Evolutionary conservation across 2,329 filamentous ascomycete genomes (phyloP), one percentile per base, ranked within the genome.

Genomic region (Phyllosticta citrichinensis): DNA sequence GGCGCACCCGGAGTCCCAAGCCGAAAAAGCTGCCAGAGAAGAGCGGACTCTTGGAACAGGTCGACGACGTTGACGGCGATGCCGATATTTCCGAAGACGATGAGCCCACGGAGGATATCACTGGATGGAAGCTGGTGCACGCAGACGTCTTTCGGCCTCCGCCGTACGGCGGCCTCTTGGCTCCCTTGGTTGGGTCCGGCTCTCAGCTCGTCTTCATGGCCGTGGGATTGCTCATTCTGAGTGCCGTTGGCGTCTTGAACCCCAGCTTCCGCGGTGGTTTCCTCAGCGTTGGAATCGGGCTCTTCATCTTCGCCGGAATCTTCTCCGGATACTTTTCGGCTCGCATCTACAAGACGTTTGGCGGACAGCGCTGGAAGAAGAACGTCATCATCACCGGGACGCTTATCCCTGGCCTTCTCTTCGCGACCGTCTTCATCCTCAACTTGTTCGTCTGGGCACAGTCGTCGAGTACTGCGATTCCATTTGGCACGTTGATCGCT

Each of bases 381-480:
- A 96, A 96, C 69, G 87, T 87, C 2, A 69, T 93, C 27, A 69
- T 78, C 27, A 95, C 91, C 3, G 89, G 88, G 0, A 77, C 87
- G 10, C 80, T 95, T 2, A 89, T 95, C 70, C 91, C 91, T 0
- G 90, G 90, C 1, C 79, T 94, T 5, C 76, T 89, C 0, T 95
- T 95, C 69, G 78, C 81, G 9, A 80, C 88, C 30, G 77, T 92
- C 40, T 91, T 95, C 74, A 81, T 93, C 56, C 80, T 95, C 62
- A 95, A 96, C 71, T 79, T 95, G 10, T 95, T 95, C 70, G 89
- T 94, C 62, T 96, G 91, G 91, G 87, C 89, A 0, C 89, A 95
- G 74, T 89, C 90, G 0, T 94, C 89, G 11, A 92, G 88, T 72
- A 95, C 90, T 1, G 91, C 91, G 1, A 86, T 96, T 35, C 91